Base-by-base conservation (phyloP, 139 green algal species). In the Coccomyxa sp. region DNA sequence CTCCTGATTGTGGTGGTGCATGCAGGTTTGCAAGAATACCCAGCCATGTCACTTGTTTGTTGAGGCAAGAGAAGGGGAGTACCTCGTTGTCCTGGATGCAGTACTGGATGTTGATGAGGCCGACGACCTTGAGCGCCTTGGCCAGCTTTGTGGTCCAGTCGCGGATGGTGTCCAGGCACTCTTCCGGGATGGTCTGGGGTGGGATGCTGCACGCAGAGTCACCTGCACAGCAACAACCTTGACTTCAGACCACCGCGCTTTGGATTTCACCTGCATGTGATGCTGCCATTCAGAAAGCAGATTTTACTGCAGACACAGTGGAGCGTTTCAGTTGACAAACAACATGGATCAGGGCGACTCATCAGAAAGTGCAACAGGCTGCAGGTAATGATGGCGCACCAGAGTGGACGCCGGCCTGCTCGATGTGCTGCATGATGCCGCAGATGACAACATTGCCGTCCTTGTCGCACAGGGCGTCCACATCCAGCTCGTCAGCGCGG, bases 341-440 rank as follows among this genome's bases (percentile, higher is more conserved):
- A 51, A 51, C 38, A 51, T 51, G 38, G 38, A 51, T 51, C 7
- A n/a, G 38, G 38, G 38, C 38, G 38, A 51, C 38, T 51, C 38
- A 51, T 51, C 38, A 51, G 38, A 51, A 7, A 3, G 7, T 7
- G 38, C 3, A 51, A 51, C 38, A 51, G 38, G 38, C 38, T 51
- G 38, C 38, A 51, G 38, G 38, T 51, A 7, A 11, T 14, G 16
- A 68, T 25, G 63, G 63, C 63, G 21, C 88, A 79, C 91, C 97
- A 45, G 91, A 97, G 91, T 99, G 97, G 82, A 99, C 92, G 63
- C 96, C 96, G 51, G 96, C 96, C 90, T 97, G 93, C 93, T 99
- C 97, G 85, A 99, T 99, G 92, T 99, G 97, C 94, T 99, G 96
- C 97, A 99, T 98, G 92, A 99, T 98, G 83, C 96, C 97, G 30